Percentiles rank a stretch among this genome's conserved stretches.
Conservation (phyloP, 495 filamentous ascomycete species). For the Daldinia caldariorum region DNA sequence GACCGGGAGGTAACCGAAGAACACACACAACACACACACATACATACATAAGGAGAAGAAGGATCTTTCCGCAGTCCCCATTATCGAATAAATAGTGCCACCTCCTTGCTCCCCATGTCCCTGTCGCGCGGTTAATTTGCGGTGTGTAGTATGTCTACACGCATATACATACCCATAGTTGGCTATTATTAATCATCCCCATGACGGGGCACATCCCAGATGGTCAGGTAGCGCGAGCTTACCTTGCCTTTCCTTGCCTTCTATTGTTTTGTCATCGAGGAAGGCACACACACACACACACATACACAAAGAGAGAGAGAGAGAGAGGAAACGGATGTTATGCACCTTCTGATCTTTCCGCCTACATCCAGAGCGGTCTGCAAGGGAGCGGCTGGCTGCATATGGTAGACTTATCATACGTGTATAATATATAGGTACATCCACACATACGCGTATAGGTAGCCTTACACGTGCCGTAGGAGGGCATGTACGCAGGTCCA, state of each 20-base stretch:
- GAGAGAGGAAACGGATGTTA: neutral
- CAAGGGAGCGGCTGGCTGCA: constrained; percentile 4
- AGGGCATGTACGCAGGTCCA: neutral
- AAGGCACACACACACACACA: neutral
- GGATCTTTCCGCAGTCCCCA: neutral
- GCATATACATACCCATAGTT: neutral
- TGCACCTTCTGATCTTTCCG: neutral
- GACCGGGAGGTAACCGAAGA: constrained; percentile 2
- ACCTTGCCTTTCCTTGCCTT: neutral
- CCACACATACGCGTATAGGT: neutral
- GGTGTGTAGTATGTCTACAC: neutral
- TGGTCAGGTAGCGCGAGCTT: neutral
- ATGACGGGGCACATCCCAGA: neutral
- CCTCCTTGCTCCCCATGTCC: neutral
- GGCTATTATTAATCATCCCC: neutral
- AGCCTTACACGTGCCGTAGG: neutral
- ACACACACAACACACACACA: neutral
- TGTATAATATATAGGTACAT: constrained; percentile 3
- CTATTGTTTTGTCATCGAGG: neutral
- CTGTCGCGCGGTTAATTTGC: constrained; percentile 4
- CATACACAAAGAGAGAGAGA: neutral
- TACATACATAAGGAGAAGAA: neutral
- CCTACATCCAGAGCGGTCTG: neutral
- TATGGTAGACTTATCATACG: neutral
- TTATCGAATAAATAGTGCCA: neutral